phyloP scores from a whole-genome alignment of 208 protist species.

The Vickermania ingenoplastis region DNA sequence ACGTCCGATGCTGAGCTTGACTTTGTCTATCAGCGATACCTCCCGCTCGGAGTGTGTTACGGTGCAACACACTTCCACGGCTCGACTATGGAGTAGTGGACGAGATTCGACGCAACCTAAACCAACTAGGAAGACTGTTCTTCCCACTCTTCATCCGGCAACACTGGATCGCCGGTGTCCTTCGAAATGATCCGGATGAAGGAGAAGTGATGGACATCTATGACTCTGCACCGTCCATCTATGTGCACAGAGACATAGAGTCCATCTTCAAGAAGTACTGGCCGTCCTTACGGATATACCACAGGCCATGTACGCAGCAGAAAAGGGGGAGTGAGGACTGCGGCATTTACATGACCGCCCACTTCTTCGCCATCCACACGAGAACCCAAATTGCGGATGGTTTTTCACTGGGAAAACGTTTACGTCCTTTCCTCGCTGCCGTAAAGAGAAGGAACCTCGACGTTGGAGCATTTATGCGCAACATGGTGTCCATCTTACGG shows the following conservation, averaged over 20 bases:
- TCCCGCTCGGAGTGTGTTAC: background rate
- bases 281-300: background rate
- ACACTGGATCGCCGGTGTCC: background rate
- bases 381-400: too few species aligned
- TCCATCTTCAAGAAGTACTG: background rate
- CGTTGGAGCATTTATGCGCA: too few species aligned
- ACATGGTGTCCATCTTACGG: too few species aligned
- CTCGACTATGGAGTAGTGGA: background rate
- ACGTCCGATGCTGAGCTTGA: background rate
- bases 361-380: background rate
- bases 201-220: background rate
- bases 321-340: background rate
- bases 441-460: too few species aligned
- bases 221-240: background rate
- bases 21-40: background rate
- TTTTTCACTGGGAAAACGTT: too few species aligned
- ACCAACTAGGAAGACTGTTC: background rate
- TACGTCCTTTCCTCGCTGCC: too few species aligned
- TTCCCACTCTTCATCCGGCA: background rate
- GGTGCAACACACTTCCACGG: background rate
- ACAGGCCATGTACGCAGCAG: background rate
- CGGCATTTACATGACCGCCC: background rate
- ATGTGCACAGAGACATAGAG: background rate
- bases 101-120: background rate
- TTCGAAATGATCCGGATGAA: background rate